phyloP scores from a whole-genome alignment of 1,139 yeast genomes.

The Sporopachydermia cereana region DNA sequence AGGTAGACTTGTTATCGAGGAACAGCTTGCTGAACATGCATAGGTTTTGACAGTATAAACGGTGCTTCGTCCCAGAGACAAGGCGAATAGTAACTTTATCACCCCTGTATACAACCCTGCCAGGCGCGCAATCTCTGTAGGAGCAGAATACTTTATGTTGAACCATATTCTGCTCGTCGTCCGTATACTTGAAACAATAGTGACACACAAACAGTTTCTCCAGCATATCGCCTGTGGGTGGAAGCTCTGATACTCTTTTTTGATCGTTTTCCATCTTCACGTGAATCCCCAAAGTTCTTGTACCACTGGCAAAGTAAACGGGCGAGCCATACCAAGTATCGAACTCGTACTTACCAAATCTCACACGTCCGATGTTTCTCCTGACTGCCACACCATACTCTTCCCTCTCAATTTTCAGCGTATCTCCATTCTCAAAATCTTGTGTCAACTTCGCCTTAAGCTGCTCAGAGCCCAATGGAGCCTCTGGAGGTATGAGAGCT shows the following conservation, averaged over 20 bases:
- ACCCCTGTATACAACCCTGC: conserved; percentile 58
- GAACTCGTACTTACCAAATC: conserved; percentile 52
- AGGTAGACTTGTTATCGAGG: conserved; percentile 84
- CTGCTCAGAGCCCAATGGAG: not conserved
- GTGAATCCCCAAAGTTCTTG: conserved; percentile 19
- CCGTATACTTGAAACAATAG: conserved; percentile 71
- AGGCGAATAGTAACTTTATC: conserved; percentile 45
- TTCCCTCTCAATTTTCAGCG: not conserved
- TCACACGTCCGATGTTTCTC: conserved; percentile 53
- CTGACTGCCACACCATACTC: conserved; percentile 20
- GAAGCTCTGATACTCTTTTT: not conserved
- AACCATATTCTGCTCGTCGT: conserved; percentile 26
- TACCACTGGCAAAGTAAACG: conserved; percentile 45
- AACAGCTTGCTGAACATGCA: conserved; percentile 80
- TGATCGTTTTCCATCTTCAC: conserved; percentile 7
- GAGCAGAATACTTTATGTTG: conserved; percentile 40
- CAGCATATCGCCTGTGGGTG: conserved; percentile 24
- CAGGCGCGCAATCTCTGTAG: conserved; percentile 38
- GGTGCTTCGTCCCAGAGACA: conserved; percentile 51
- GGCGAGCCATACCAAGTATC: conserved; percentile 82
- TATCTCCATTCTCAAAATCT: not conserved
- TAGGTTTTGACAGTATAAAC: conserved; percentile 67
- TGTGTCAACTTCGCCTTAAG: not conserved
- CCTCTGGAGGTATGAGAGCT: not conserved
- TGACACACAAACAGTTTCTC: conserved; percentile 63